phyloP scores from a whole-genome alignment of 805 yeast species.

The Candida jianshihensis region DNA sequence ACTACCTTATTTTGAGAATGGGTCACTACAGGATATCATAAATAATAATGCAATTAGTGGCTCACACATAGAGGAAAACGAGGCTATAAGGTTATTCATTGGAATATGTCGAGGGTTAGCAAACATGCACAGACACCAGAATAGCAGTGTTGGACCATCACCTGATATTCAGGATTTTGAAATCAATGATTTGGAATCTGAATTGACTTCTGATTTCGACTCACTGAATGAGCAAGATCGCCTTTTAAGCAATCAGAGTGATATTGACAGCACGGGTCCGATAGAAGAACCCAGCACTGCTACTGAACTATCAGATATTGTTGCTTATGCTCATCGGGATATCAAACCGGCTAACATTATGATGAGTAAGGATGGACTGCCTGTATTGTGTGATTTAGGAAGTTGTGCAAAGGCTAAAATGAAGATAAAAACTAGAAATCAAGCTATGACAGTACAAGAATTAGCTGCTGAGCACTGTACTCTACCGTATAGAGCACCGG shows the following conservation, averaged over 20 bases:
- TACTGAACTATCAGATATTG: conserved; percentile 48
- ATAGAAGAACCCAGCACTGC: conserved; percentile 26
- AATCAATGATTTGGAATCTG: conserved; percentile 2
- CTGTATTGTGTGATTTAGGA: conserved; percentile 81
- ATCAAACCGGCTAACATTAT: conserved; percentile 86
- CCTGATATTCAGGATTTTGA: not conserved
- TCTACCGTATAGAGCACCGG: conserved; percentile 86
- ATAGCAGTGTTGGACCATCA: not conserved
- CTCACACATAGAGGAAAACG: conserved; percentile 48
- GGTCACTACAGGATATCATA: conserved; percentile 78
- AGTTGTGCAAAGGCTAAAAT: conserved; percentile 63
- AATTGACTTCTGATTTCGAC: no score
- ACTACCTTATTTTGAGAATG: conserved; percentile 67
- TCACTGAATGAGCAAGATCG: conserved; percentile 13
- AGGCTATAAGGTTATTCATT: conserved; percentile 52
- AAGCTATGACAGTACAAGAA: conserved; percentile 73
- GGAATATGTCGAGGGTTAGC: conserved; percentile 73
- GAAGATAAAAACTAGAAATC: conserved; percentile 48
- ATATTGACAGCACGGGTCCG: conserved; percentile 14
- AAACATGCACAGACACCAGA: conserved; percentile 50
- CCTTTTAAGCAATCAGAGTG: conserved; percentile 8
- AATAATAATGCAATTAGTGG: conserved; percentile 54
- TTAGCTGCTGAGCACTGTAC: conserved; percentile 81
- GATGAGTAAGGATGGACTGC: conserved; percentile 66
- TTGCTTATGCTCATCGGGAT: conserved; percentile 81